A percentile compares a stretch with the other conserved stretches of the same genome.
Conservation (phyloP, 2,329 filamentous ascomycete genomes). For the Fusarium pseudonygamai region DNA sequence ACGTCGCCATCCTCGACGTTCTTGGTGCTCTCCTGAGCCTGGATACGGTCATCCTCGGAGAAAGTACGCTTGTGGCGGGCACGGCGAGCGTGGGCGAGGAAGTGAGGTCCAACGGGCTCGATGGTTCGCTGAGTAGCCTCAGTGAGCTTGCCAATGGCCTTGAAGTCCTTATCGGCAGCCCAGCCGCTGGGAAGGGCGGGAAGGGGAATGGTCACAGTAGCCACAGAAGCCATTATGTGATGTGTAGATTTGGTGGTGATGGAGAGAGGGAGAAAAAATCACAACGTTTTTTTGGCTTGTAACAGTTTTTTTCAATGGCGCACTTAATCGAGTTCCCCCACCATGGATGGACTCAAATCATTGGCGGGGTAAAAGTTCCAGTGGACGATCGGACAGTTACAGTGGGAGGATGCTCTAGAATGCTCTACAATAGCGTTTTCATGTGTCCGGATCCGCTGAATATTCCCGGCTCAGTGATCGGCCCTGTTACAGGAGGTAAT, state of each 20-base stretch:
- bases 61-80: conserved; percentile 97
- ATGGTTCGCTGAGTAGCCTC: conserved; percentile 84
- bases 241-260: conserved; percentile 36
- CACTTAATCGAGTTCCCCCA: conserved; percentile 33
- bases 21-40: conserved; percentile 93
- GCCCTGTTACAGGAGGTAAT: no score
- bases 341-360: conserved; percentile 21
- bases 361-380: conserved; percentile 40
- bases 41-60: conserved; percentile 97
- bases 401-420: conserved; percentile 2
- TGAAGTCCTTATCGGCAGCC: conserved; percentile 92
- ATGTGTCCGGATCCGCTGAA: neutral
- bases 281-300: conserved; percentile 16
- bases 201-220: conserved; percentile 71
- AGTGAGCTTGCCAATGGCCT: conserved; percentile 80
- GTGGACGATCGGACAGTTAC: neutral
- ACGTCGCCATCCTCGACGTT: conserved; percentile 92
- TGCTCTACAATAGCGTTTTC: neutral
- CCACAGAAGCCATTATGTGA: conserved; percentile 69
- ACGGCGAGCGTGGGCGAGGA: conserved; percentile 95
- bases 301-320: conserved; percentile 28
- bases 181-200: conserved; percentile 83
- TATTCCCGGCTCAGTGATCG: neutral
- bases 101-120: conserved; percentile 96
- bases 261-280: conserved; percentile 19